Conservation (phyloP, 2,329 filamentous ascomycete species). For the Ilyonectria destructans region DNA sequence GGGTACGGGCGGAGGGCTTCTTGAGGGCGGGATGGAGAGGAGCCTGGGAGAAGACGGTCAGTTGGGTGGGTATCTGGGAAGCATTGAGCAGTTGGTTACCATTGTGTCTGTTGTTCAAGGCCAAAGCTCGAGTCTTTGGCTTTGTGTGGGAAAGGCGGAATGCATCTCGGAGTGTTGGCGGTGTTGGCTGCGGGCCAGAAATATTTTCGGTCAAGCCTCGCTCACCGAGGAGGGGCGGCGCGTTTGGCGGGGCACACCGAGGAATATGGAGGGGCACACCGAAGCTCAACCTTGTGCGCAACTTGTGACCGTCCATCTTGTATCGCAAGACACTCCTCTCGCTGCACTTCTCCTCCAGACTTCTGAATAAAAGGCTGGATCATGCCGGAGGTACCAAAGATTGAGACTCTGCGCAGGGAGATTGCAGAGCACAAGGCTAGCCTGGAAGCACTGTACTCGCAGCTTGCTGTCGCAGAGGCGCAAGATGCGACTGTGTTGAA, state of each 20-base stretch:
- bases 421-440: conserved; percentile 66
- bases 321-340: not conserved
- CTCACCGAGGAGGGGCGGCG: conserved; percentile 37
- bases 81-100: conserved; percentile 13
- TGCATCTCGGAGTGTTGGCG: not conserved
- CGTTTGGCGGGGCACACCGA: conserved; percentile 45
- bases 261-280: conserved; percentile 43
- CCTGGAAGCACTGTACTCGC: conserved; percentile 61
- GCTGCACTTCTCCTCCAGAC: not conserved
- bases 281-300: not conserved
- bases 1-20: conserved; percentile 72
- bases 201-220: conserved; percentile 47
- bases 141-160: not conserved
- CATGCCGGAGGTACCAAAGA: conserved; percentile 55
- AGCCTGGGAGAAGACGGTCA: conserved; percentile 39
- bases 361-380: not conserved
- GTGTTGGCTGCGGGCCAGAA: conserved; percentile 24
- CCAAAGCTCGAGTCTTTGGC: not conserved
- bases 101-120: conserved; percentile 36
- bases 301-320: not conserved
- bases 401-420: conserved; percentile 62
- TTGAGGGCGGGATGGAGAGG: conserved; percentile 59
- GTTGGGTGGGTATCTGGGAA: accelerated
- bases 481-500: conserved; percentile 54
- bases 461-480: not conserved